These are phyloP conservation scores for Incumbomyces delicatus DNA, from an alignment of 2,329 filamentous ascomycete species.

Conservation along the genomic window DNA sequence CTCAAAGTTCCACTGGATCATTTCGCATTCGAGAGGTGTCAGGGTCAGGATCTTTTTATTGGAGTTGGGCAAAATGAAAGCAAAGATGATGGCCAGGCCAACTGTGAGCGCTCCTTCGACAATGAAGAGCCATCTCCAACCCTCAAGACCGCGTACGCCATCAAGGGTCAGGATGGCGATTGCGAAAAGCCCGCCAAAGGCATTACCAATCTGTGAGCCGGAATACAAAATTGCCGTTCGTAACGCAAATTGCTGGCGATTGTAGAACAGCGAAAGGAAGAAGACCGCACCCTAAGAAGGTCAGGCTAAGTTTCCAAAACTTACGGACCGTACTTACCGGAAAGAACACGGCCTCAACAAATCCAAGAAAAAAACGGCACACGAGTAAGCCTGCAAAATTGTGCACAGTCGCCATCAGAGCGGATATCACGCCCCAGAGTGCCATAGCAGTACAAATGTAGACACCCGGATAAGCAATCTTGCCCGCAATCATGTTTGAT, in stretches of 20 bases:
- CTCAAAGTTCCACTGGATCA: conserved; percentile 33
- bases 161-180: conserved; percentile 51
- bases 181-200: conserved; percentile 50
- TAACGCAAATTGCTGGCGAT: conserved; percentile 44
- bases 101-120: conserved; percentile 60
- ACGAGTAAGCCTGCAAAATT: conserved; percentile 47
- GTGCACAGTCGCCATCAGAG: conserved; percentile 43
- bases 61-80: conserved; percentile 58
- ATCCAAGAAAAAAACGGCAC: conserved; percentile 51
- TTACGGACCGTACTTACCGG: conserved; percentile 24
- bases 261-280: conserved; percentile 58
- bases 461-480: conserved; percentile 36
- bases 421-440: conserved; percentile 53
- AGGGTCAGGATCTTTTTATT: conserved; percentile 53
- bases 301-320: conserved; percentile 21
- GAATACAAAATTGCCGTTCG: conserved; percentile 51
- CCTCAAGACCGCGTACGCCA: conserved; percentile 43
- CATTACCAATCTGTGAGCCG: conserved; percentile 51
- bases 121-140: conserved; percentile 59
- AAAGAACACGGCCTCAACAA: conserved; percentile 54
- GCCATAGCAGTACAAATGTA: conserved; percentile 47
- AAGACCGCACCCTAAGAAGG: conserved; percentile 44
- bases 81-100: conserved; percentile 46
- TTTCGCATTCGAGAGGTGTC: conserved; percentile 46
- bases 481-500: conserved; percentile 43